A percentile compares a stretch with the other conserved stretches of the same genome.
phyloP scores from a whole-genome alignment of 176 grass and related monocot species.

The maize (Zea mays) region Zm-B73-REFERENCE-NAM-5.0 NC_050097.1:189108501-189109000 shows the following conservation, averaged over 20 bases:
- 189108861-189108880: conserved; percentile 96
- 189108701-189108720: conserved; percentile 55
- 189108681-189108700: conserved; percentile 72
- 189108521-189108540: conserved; percentile 33
- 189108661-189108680: conserved; percentile 69
- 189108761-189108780: conserved; percentile 80
- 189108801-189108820: conserved; percentile 75
- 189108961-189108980: conserved; percentile 30
- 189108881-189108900: conserved; percentile 88
- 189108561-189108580: conserved; percentile 83
- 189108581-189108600: conserved; percentile 83
- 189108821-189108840: conserved; percentile 71
- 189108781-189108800: conserved; percentile 91
- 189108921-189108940: conserved; percentile 58
- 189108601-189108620: conserved; percentile 88
- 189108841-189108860: conserved; percentile 87
- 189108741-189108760: conserved; percentile 69
- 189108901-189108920: conserved; percentile 73
- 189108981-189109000: conserved; percentile 62
- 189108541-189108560: conserved; percentile 71
- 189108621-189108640: conserved; percentile 91
- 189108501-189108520: no score
- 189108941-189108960: conserved; percentile 32
- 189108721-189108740: conserved; percentile 73
- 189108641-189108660: conserved; percentile 93